These are phyloP conservation scores for Gamarada debralockiae DNA, from an alignment of 495 filamentous ascomycete genomes.

Conservation along the genomic window DNA sequence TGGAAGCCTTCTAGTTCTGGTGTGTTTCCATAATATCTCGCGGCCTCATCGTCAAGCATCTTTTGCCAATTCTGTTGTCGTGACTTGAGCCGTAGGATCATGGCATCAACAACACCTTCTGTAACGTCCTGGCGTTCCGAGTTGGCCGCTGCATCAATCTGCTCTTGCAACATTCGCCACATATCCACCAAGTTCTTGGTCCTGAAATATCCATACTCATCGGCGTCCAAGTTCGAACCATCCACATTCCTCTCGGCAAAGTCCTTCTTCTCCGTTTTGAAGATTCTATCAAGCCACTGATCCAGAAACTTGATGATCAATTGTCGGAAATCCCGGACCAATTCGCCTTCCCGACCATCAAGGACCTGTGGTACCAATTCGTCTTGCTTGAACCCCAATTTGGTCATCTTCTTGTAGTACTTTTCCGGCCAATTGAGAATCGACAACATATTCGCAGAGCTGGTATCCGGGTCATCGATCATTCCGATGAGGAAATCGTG, in stretches of 20 bases:
- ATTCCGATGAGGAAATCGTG: constrained; percentile 81
- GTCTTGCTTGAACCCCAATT: constrained; percentile 70
- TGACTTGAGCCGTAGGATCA: constrained; percentile 77
- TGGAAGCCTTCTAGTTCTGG: constrained; percentile 75
- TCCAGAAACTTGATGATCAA: constrained; percentile 93
- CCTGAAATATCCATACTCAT: constrained; percentile 82
- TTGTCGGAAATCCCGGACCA: constrained; percentile 89
- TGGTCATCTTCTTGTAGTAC: constrained; percentile 93
- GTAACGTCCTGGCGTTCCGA: constrained; percentile 81
- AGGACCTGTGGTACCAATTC: constrained; percentile 79
- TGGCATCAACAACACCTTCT: constrained; percentile 90
- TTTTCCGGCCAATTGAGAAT: constrained; percentile 95
- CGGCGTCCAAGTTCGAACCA: constrained; percentile 69
- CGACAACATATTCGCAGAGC: constrained; percentile 72
- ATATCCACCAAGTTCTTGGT: constrained; percentile 87
- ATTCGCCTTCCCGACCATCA: constrained; percentile 80
- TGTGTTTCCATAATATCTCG: constrained; percentile 57
- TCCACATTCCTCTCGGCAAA: constrained; percentile 74
- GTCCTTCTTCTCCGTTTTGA: constrained; percentile 68
- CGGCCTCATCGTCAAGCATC: constrained; percentile 82
- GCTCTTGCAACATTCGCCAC: constrained; percentile 96
- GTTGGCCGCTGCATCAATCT: constrained; percentile 74
- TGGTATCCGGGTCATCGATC: constrained; percentile 76
- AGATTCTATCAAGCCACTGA: constrained; percentile 95
- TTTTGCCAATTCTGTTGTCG: constrained; percentile 82